phyloP scores from a whole-genome alignment of 768 basidiomycete species.

The Leccinellum luteum region DNA sequence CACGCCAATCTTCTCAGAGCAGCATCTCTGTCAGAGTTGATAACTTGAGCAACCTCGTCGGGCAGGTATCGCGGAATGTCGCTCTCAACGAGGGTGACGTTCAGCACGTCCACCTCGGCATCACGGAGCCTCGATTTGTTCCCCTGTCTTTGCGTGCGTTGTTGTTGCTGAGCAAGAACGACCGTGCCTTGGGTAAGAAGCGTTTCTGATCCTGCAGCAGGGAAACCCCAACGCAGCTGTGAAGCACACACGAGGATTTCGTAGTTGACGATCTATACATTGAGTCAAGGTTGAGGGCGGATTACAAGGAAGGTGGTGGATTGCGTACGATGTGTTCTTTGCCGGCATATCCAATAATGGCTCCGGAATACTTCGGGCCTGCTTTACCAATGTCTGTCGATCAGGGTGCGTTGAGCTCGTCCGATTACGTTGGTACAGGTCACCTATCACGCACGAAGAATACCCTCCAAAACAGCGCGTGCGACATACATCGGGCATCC shows the following conservation, averaged over 20 bases:
- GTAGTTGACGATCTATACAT: conserved; percentile 28
- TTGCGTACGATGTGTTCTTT: conserved; percentile 31
- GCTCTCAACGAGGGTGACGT: conserved; percentile 24
- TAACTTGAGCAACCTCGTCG: neutral
- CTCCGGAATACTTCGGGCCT: conserved; percentile 30
- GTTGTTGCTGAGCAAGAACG: conserved; percentile 25
- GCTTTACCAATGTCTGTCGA: conserved; percentile 37
- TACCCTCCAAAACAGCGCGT: conserved; percentile 31
- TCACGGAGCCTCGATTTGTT: neutral
- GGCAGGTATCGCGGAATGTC: conserved; percentile 30
- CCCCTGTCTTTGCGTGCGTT: conserved; percentile 1
- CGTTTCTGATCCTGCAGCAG: conserved; percentile 8
- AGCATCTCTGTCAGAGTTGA: conserved; percentile 20
- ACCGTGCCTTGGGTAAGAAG: conserved; percentile 28
- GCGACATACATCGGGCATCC: conserved; percentile 28
- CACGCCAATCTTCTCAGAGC: conserved; percentile 25
- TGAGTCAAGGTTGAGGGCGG: neutral
- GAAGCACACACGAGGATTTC: conserved; percentile 37
- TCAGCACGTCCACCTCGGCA: conserved; percentile 19
- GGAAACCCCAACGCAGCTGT: conserved; percentile 33
- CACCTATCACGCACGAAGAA: conserved; percentile 23
- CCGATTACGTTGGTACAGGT: neutral
- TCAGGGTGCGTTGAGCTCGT: neutral
- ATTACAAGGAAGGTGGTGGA: neutral
- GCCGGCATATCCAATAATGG: conserved; percentile 33